Percentiles rank a stretch among this genome's conserved stretches.
phyloP scores from a whole-genome alignment of 805 yeast species.

The Candida odintsovae region DNA sequence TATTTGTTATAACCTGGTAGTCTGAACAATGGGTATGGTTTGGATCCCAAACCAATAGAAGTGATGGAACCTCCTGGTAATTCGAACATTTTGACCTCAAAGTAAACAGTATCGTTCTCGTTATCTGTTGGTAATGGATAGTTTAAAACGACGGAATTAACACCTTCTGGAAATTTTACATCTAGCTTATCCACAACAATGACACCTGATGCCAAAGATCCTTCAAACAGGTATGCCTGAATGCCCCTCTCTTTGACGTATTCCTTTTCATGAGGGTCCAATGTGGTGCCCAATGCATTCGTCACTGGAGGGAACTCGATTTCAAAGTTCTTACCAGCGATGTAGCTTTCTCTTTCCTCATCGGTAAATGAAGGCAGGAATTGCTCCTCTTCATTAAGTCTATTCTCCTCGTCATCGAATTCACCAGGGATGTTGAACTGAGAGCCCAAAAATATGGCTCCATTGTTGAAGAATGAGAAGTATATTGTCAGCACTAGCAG shows the following conservation, averaged over 20 bases:
- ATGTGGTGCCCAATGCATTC: slow-evolving; percentile 27
- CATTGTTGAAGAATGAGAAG: slow-evolving; percentile 27
- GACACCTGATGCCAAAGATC: slow-evolving; percentile 27
- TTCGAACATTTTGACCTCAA: slow-evolving; percentile 78
- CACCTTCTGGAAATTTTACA: slow-evolving; percentile 27
- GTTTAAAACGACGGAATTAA: slow-evolving; percentile 24
- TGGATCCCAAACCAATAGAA: slow-evolving; percentile 62
- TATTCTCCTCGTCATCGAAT: slow-evolving; percentile 61
- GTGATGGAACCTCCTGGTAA: slow-evolving; percentile 28
- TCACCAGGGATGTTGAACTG: slow-evolving; percentile 45
- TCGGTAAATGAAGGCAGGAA: slow-evolving; percentile 37
- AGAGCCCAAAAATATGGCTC: slow-evolving; percentile 25
- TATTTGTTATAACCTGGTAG: slow-evolving; percentile 69
- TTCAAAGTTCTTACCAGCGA: slow-evolving; percentile 33
- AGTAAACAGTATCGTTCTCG: slow-evolving; percentile 41
- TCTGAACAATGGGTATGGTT: slow-evolving; percentile 70
- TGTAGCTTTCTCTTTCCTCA: slow-evolving; percentile 35
- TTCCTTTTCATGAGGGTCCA: slow-evolving; percentile 85
- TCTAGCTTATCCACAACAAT: slow-evolving; percentile 62
- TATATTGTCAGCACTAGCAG: slow-evolving; percentile 24
- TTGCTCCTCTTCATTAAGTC: slow-evolving; percentile 49
- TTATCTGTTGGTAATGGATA: slow-evolving; percentile 39
- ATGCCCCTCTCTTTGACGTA: slow-evolving; percentile 76
- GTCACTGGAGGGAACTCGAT: slow-evolving; percentile 39
- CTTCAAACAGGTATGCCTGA: slow-evolving; percentile 37